Base-by-base conservation (phyloP, 2,329 filamentous ascomycete species). In the Phialophora tarda region DNA sequence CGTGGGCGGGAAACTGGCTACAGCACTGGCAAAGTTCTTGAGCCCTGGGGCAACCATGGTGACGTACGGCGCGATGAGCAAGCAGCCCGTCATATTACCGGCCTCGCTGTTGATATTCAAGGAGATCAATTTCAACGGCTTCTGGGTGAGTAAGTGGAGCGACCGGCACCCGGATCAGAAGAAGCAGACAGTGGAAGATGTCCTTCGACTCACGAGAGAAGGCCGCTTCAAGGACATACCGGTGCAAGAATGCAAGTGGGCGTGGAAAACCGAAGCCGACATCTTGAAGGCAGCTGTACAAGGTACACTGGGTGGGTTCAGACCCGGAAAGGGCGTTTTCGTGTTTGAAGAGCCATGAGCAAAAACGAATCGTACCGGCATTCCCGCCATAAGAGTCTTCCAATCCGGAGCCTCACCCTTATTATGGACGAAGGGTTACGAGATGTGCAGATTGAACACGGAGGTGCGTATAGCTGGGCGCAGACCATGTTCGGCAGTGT, bases 11-110 rank as follows among this genome's bases (percentile, higher is more conserved):
- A 92, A 93, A 77, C 88, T 89, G 11, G 92, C 93, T 3, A 89
- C 90, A 30, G 85, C 89, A 1, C 82, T 99, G 75, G 90, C 93
- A 5, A 91, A 93, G 74, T 85, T 86, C 6, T 83, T 99, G 2
- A 84, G 85, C 4, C 81, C 87, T 0, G 86, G 87, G 24, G 91
- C 86, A 1, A 89, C 90, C 64, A 83, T 98, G 78, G 92, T 99
- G 26, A 97, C 94, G 4, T 99, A 99, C 76, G 95, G 95, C 28
- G 94, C 91, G 59, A 99, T 99, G 95, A 88, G 91, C 38, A 91
- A 91, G 77, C 89, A 96, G 81, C 93, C 94, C 0, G 85, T 97
- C 28, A 84, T 85, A 6, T 80, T 98, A 68, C 92, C 94, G 0
- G 91, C 93, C 0, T 91, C 91, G 0, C 82, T 96, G 72, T 82